Conservation (phyloP, 352 stramenopile genomes). For the Phytophthora cryptogea region DNA sequence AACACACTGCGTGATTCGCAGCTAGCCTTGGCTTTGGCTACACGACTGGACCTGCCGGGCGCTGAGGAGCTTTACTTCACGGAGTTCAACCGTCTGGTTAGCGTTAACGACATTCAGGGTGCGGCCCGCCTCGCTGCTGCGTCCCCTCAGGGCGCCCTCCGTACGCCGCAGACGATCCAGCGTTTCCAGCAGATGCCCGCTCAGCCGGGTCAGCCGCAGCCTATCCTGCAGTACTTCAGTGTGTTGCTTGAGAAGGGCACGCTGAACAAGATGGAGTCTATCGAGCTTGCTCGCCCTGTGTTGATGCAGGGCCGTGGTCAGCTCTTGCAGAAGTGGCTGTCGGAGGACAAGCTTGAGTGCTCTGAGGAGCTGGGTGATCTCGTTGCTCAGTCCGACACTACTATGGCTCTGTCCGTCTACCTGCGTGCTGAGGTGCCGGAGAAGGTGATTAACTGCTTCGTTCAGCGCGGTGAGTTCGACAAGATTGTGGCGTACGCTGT, state of each 20-base stretch:
- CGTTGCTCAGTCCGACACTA: slow-evolving; percentile 95
- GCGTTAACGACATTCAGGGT: slow-evolving; percentile 83
- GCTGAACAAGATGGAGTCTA: slow-evolving; percentile 99
- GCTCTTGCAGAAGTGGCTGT: slow-evolving; percentile 99
- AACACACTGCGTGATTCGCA: slow-evolving; percentile 97
- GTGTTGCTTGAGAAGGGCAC: slow-evolving; percentile 98
- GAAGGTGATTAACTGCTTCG: slow-evolving; percentile 99
- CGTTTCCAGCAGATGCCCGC: slow-evolving; percentile 98
- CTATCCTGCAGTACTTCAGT: slow-evolving; percentile 99
- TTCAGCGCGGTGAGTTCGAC: slow-evolving; percentile 98
- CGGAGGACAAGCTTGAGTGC: slow-evolving; percentile 99
- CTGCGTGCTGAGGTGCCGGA: slow-evolving; percentile 96
- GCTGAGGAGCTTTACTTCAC: slow-evolving; percentile 98
- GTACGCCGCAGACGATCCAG: slow-evolving; percentile 98
- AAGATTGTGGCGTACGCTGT: slow-evolving; percentile 97
- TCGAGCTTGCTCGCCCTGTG: slow-evolving; percentile 98
- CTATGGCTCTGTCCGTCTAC: slow-evolving; percentile 99
- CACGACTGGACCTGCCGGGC: slow-evolving; percentile 96
- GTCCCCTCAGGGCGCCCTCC: slow-evolving; percentile 90
- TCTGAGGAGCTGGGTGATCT: slow-evolving; percentile 98
- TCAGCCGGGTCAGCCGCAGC: slow-evolving; percentile 95
- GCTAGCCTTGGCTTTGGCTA: slow-evolving; percentile 95
- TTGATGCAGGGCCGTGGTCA: slow-evolving; percentile 97
- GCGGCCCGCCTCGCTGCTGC: slow-evolving; percentile 90
- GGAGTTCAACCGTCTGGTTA: slow-evolving; percentile 97